Evolutionary conservation across 495 filamentous ascomycete species (phyloP).

Genomic region (Geoglossum glabrum): DNA sequence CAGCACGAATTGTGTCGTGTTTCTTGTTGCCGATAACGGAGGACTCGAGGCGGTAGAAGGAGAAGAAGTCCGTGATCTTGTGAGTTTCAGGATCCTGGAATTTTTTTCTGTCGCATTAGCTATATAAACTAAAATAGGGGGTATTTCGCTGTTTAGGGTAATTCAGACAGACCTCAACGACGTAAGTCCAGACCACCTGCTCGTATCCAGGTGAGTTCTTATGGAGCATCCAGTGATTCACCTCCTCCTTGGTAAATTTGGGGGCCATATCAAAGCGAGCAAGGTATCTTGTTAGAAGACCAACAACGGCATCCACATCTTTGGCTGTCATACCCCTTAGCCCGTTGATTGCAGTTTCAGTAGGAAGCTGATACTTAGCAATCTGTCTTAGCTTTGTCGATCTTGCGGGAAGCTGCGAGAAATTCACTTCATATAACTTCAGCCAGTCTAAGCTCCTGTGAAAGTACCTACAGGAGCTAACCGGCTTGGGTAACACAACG

Average conservation of each 20-base stretch:
- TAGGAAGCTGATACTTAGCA: constrained; percentile 56
- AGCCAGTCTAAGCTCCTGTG: constrained; percentile 86
- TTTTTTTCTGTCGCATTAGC: background rate
- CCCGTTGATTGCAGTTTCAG: constrained; percentile 44
- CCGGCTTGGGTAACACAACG: constrained; percentile 69
- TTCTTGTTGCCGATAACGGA: constrained; percentile 66
- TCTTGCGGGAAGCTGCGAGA: constrained; percentile 59
- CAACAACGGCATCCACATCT: constrained; percentile 58
- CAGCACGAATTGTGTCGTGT: constrained; percentile 57
- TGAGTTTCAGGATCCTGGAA: constrained; percentile 35
- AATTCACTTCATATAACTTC: constrained; percentile 84
- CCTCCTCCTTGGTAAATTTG: constrained; percentile 54
- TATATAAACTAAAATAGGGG: background rate
- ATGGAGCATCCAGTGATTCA: constrained; percentile 74
- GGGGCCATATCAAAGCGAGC: constrained; percentile 68
- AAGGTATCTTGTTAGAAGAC: constrained; percentile 58
- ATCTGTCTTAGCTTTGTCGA: constrained; percentile 70
- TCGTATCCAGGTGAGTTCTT: constrained; percentile 36
- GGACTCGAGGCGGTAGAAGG: constrained; percentile 87
- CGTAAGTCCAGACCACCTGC: constrained; percentile 78
- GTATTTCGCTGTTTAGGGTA: background rate
- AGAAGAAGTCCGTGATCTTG: constrained; percentile 90
- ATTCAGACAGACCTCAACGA: constrained; percentile 49
- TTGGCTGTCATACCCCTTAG: constrained; percentile 62
- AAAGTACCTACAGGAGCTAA: constrained; percentile 85